A percentile compares a stretch with the other conserved stretches of the same genome.
These are phyloP conservation scores for Coccomyxa subellipsoidea DNA, from an alignment of 163 green algal genomes.

Conservation along the genomic window DNA sequence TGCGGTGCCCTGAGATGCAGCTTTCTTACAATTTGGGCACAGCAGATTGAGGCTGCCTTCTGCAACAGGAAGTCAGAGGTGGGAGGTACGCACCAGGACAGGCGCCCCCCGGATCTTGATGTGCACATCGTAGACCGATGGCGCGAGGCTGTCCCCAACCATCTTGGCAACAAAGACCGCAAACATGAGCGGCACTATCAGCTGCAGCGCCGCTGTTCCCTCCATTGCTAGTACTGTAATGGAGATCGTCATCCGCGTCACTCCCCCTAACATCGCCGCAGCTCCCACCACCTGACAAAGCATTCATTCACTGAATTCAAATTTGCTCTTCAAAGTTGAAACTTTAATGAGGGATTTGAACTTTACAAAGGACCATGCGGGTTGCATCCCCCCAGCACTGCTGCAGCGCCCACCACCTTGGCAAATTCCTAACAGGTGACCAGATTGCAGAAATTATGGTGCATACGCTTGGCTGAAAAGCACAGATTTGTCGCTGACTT, in stretches of 20 bases:
- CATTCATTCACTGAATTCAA: neutral
- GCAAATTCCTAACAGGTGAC: too few species aligned
- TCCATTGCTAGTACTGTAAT: conserved; percentile 79
- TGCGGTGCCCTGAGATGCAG: too few species aligned
- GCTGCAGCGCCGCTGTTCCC: conserved; percentile 62
- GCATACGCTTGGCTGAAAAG: too few species aligned
- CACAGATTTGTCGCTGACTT: too few species aligned
- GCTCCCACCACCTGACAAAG: conserved; percentile 37
- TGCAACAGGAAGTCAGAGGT: too few species aligned
- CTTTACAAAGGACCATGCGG: too few species aligned
- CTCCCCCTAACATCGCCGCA: conserved; percentile 44
- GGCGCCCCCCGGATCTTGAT: conserved; percentile 66
- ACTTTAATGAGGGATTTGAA: too few species aligned
- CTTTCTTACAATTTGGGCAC: too few species aligned
- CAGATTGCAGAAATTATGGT: too few species aligned
- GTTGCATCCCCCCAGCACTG: too few species aligned
- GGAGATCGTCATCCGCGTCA: conserved; percentile 67
- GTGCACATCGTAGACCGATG: conserved; percentile 66
- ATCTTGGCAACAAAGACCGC: conserved; percentile 63
- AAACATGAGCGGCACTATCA: conserved; percentile 56
- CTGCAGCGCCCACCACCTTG: too few species aligned
- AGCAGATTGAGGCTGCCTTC: too few species aligned
- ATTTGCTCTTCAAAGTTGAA: neutral
- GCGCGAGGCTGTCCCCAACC: conserved; percentile 49
- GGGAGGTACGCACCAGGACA: conserved; percentile 42